These are phyloP conservation scores for Groenewaldozyma auringiensis DNA, from an alignment of 1,139 yeast genomes.

Conservation along the genomic window DNA sequence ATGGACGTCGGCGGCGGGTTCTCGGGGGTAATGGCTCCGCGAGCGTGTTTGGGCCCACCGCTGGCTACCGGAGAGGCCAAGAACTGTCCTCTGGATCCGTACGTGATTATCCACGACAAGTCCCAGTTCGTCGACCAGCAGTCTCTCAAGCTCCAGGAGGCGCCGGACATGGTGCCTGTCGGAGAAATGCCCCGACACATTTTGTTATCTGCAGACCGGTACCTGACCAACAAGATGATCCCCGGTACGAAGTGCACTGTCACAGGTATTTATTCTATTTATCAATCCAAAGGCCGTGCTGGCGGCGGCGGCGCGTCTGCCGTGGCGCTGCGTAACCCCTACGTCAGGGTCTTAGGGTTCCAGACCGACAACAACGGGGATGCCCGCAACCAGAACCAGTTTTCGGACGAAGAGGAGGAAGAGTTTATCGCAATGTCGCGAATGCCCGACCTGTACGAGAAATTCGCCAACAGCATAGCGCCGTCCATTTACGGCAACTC, in stretches of 20 bases:
- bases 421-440: conserved; percentile 76
- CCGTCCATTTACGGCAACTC: conserved; percentile 92
- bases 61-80: conserved; percentile 53
- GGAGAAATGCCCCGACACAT: conserved; percentile 99
- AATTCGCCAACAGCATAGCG: conserved; percentile 84
- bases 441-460: conserved; percentile 73
- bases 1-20: conserved; percentile 65
- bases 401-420: conserved; percentile 90
- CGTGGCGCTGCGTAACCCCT: conserved; percentile 91
- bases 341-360: conserved; percentile 77
- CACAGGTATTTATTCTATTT: conserved; percentile 87
- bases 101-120: conserved; percentile 86
- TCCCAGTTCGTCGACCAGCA: conserved; percentile 93
- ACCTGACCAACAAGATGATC: conserved; percentile 78
- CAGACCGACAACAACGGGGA: conserved; percentile 75
- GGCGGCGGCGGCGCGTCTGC: conserved; percentile 36
- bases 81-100: conserved; percentile 82
- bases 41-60: conserved; percentile 48
- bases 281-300: conserved; percentile 49
- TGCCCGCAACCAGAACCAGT: conserved; percentile 56
- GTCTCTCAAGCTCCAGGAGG: conserved; percentile 83
- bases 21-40: conserved; percentile 73
- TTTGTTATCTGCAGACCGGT: conserved; percentile 78
- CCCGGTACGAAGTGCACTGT: conserved; percentile 95
- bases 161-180: conserved; percentile 97